phyloP scores from a whole-genome alignment of 73 alveolate species.

The Tetrahymena thermophila region DNA sequence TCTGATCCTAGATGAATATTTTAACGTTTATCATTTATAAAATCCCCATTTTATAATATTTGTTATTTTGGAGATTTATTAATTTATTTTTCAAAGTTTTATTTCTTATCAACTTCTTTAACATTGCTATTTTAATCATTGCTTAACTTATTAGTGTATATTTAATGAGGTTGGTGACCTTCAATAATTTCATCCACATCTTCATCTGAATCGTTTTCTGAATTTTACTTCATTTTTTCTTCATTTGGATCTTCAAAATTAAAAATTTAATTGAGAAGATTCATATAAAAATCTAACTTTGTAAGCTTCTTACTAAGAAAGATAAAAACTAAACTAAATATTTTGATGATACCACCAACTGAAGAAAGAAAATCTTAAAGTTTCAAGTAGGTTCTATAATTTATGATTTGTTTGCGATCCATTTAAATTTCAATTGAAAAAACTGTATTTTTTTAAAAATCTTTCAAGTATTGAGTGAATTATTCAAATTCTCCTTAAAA shows the following conservation, averaged over 20 bases:
- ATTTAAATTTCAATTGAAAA: not conserved
- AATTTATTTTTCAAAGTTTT: too few species aligned
- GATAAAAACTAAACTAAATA: not conserved
- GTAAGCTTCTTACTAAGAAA: not conserved
- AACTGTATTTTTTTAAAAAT: not conserved
- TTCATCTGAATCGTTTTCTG: not conserved
- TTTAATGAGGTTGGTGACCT: not conserved
- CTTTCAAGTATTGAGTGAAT: not conserved
- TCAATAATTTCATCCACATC: not conserved
- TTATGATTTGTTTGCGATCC: not conserved
- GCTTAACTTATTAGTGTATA: not conserved
- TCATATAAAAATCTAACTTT: not conserved
- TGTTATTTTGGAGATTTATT: not conserved
- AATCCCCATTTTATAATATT: not conserved
- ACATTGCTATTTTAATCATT: not conserved
- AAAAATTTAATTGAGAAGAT: not conserved
- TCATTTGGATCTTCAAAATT: not conserved
- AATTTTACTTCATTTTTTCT: not conserved
- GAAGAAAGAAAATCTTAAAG: not conserved
- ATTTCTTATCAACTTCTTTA: not conserved
- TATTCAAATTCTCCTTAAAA: not conserved
- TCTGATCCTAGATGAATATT: not conserved
- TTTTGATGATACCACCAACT: not conserved
- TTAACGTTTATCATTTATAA: not conserved
- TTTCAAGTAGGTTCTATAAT: not conserved